A percentile compares a stretch with the other conserved stretches of the same genome.
Conservation (phyloP, 176 grass and related monocot genomes). For the Triticum urartu region DNA sequence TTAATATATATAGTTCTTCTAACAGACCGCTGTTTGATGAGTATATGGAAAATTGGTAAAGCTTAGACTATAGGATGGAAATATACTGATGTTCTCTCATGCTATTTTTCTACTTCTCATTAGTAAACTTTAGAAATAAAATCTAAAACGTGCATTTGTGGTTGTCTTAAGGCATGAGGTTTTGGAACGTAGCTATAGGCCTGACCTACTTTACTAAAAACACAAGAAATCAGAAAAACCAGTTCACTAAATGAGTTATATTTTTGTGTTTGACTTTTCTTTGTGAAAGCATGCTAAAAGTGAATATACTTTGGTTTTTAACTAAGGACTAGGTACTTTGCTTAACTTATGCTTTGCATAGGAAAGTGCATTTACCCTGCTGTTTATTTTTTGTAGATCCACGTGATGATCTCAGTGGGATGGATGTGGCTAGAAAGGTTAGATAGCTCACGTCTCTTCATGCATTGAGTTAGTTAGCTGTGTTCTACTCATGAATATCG, state of each 20-base stretch:
- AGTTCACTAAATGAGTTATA: background rate
- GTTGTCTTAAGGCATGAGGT: background rate
- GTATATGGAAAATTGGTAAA: background rate
- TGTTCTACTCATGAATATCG: background rate
- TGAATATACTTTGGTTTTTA: background rate
- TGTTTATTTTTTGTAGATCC: conserved; percentile 63
- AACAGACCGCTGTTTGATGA: background rate
- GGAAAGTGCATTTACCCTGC: conserved; percentile 16
- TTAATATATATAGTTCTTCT: background rate
- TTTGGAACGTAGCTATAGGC: background rate
- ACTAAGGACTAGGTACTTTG: background rate
- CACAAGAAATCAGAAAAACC: background rate
- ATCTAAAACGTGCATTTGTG: background rate
- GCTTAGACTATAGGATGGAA: background rate
- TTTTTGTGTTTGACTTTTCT: background rate
- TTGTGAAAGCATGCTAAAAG: background rate
- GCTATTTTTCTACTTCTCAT: background rate
- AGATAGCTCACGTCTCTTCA: background rate
- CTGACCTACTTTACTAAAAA: background rate
- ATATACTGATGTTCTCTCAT: background rate
- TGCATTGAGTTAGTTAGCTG: background rate
- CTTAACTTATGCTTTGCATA: conserved; percentile 6
- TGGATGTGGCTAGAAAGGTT: conserved; percentile 98
- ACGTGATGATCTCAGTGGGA: conserved; percentile 89
- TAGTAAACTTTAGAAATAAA: background rate